phyloP scores from a whole-genome alignment of 2,329 filamentous ascomycete species.

The Dactylellina drechsleri region DNA sequence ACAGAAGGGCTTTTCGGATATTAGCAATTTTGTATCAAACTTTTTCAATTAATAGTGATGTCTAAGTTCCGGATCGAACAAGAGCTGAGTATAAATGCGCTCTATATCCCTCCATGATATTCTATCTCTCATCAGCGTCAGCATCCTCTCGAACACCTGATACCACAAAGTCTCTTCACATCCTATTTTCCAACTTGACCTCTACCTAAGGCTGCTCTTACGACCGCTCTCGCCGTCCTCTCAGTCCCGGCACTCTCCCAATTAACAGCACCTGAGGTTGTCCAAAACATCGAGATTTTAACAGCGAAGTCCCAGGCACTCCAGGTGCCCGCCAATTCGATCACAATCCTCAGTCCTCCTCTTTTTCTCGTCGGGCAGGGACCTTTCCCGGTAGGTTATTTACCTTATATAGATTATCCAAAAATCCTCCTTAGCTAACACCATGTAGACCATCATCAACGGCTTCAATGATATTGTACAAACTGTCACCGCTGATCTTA shows the following conservation, averaged over 20 bases:
- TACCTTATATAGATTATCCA: neutral
- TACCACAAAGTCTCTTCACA: no score
- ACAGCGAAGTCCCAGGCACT: conserved; percentile 58
- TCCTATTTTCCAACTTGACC: no score
- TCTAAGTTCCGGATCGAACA: no score
- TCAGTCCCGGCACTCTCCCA: conserved; percentile 54
- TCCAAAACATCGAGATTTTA: conserved; percentile 57
- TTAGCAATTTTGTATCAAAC: no score
- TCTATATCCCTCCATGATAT: no score
- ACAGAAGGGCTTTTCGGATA: no score
- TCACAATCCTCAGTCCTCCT: conserved; percentile 58
- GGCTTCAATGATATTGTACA: conserved; percentile 60
- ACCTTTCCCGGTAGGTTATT: conserved; percentile 59
- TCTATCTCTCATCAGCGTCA: no score
- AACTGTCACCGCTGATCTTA: conserved; percentile 54
- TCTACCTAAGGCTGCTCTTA: conserved; percentile 39
- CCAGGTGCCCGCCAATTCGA: conserved; percentile 58
- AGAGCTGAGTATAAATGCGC: no score
- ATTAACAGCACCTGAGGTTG: conserved; percentile 56
- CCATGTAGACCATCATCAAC: conserved; percentile 55
- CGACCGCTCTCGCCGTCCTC: conserved; percentile 54
- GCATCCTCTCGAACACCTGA: no score
- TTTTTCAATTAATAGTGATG: no score
- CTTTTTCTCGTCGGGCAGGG: conserved; percentile 59
- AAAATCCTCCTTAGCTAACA: neutral